A percentile compares a stretch with the other conserved stretches of the same genome.
Conservation (phyloP, 352 stramenopile genomes). For the Phytophthora quininea region DNA sequence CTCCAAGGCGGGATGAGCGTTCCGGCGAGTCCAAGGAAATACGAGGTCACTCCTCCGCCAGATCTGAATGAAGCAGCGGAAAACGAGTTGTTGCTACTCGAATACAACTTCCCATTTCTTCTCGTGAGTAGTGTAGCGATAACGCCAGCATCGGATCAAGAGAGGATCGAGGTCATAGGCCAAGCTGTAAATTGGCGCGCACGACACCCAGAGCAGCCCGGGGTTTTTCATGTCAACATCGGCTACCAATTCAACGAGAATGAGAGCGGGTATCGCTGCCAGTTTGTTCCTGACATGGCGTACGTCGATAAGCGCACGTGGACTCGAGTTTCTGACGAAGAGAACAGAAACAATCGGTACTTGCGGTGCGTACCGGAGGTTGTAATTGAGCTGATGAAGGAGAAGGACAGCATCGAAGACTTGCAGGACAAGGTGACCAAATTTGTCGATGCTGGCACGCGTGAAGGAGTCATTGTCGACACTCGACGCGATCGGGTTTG, state of each 20-base stretch:
- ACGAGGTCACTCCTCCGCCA: not conserved
- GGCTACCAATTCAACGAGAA: not conserved
- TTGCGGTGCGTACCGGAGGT: not conserved
- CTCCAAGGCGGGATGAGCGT: not conserved
- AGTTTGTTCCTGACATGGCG: not conserved
- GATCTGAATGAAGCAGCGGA: not conserved
- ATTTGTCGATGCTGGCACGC: conserved; percentile 30
- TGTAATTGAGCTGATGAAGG: conserved; percentile 3
- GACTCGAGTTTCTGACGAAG: not conserved
- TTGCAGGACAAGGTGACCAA: conserved; percentile 5
- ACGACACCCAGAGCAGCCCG: not conserved
- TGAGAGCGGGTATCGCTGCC: not conserved
- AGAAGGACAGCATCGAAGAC: conserved; percentile 1
- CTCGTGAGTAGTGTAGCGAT: not conserved
- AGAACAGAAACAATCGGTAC: not conserved
- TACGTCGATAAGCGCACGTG: not conserved
- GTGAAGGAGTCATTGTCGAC: conserved; percentile 34
- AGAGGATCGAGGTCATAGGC: not conserved
- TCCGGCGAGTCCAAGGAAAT: not conserved
- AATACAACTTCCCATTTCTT: conserved; percentile 1
- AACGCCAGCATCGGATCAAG: not conserved
- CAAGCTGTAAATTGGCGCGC: not conserved
- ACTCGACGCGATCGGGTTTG: conserved; percentile 25
- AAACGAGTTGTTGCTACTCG: not conserved
- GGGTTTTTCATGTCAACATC: not conserved